Percentiles rank a stretch among this genome's conserved stretches.
phyloP scores from a whole-genome alignment of 2,329 filamentous ascomycete genomes.

The Metarhizium album region DNA sequence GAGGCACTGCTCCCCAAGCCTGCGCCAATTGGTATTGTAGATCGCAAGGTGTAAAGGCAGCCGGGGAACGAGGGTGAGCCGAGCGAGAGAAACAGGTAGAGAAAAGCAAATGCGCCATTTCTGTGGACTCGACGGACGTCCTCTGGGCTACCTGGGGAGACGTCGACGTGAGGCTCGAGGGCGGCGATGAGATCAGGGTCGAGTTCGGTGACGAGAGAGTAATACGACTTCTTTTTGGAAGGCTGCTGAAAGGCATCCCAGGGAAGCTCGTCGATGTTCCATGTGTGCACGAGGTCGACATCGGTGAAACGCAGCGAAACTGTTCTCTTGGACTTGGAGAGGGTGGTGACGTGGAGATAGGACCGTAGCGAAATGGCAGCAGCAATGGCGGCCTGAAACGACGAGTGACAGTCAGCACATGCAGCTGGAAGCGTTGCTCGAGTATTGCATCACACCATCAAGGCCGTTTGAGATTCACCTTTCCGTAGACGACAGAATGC shows the following conservation, averaged over 20 bases:
- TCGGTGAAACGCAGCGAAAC: constrained; percentile 86
- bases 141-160: constrained; percentile 57
- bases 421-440: background rate
- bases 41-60: constrained; percentile 82
- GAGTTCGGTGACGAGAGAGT: constrained; percentile 74
- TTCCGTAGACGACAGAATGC: constrained; percentile 95
- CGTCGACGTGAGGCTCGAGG: constrained; percentile 67
- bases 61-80: constrained; percentile 69
- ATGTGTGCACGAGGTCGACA: constrained; percentile 79
- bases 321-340: constrained; percentile 84
- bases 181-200: constrained; percentile 74
- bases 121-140: constrained; percentile 75
- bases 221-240: constrained; percentile 88
- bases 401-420: no score
- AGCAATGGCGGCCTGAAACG: constrained; percentile 68
- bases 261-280: constrained; percentile 86
- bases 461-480: constrained; percentile 41
- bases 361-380: constrained; percentile 91
- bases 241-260: constrained; percentile 74
- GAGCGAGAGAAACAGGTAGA: constrained; percentile 87
- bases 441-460: background rate
- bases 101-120: constrained; percentile 70
- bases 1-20: constrained; percentile 91
- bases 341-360: constrained; percentile 88
- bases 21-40: constrained; percentile 85